These are phyloP conservation scores for Quercus engelmannii DNA, from an alignment of 306 rosid species.

Conservation along the genomic window DNA sequence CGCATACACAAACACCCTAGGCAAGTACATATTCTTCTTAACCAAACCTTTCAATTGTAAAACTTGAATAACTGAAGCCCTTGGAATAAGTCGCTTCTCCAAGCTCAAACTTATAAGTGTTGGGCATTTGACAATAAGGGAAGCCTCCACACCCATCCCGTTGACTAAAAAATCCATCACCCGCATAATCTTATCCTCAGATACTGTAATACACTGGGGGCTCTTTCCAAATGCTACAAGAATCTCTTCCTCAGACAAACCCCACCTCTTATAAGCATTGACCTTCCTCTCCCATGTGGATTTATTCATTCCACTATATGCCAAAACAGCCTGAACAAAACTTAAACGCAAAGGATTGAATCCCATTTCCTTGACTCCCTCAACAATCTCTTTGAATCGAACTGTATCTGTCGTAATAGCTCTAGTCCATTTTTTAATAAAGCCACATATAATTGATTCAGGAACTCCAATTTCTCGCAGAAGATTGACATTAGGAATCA, in stretches of 20 bases:
- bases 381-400: neutral
- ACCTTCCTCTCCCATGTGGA: slow-evolving; percentile 30
- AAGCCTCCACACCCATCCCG: slow-evolving; percentile 24
- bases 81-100: slow-evolving; percentile 41
- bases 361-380: slow-evolving; percentile 37
- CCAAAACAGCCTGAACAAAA: slow-evolving; percentile 29
- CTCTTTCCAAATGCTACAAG: slow-evolving; percentile 27
- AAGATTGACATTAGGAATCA: neutral
- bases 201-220: slow-evolving; percentile 39
- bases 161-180: slow-evolving; percentile 41
- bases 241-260: slow-evolving; percentile 45
- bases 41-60: slow-evolving; percentile 33
- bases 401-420: neutral
- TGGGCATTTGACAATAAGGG: slow-evolving; percentile 9
- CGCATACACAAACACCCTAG: neutral
- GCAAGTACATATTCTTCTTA: slow-evolving; percentile 1
- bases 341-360: slow-evolving; percentile 14
- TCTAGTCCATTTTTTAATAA: neutral
- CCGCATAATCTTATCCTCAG: slow-evolving; percentile 30
- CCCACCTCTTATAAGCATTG: slow-evolving; percentile 45
- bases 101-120: slow-evolving; percentile 15
- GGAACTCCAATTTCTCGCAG: slow-evolving; percentile 18
- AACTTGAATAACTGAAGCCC: slow-evolving; percentile 25
- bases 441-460: neutral
- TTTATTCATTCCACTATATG: slow-evolving; percentile 13